These are phyloP conservation scores for Termitomyces sp. DNA, from an alignment of 768 basidiomycete genomes.

Conservation along the genomic window DNA sequence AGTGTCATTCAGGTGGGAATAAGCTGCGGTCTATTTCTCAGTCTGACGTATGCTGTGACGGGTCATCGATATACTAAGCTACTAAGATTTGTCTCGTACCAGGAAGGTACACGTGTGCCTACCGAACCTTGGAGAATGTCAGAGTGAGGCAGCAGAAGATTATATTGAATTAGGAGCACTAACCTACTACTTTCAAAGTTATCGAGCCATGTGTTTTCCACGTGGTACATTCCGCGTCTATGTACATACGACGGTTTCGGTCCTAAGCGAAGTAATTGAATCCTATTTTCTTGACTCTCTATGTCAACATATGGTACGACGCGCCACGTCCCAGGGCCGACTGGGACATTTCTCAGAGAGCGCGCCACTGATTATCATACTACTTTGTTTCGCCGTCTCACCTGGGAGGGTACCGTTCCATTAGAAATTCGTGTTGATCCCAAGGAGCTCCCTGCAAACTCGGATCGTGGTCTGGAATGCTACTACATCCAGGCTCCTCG, in stretches of 20 bases:
- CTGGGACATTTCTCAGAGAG: conserved; percentile 27
- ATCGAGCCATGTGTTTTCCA: background rate
- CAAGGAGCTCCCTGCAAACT: conserved; percentile 85
- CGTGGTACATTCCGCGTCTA: background rate
- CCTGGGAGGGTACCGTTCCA: conserved; percentile 89
- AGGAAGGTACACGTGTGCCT: background rate
- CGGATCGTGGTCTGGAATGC: conserved; percentile 83
- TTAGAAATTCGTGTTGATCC: conserved; percentile 86
- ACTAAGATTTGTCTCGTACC: background rate
- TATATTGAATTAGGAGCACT: background rate
- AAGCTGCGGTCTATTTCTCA: background rate
- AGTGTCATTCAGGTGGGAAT: background rate
- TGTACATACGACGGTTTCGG: background rate
- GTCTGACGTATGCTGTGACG: background rate
- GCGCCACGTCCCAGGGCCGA: conserved; percentile 36
- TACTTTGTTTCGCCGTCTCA: conserved; percentile 79
- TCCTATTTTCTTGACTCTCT: conserved; percentile 1
- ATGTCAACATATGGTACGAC: conserved; percentile 53
- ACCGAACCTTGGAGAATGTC: background rate
- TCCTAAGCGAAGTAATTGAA: background rate
- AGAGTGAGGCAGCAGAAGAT: background rate
- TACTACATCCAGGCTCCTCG: conserved; percentile 90
- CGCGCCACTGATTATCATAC: conserved; percentile 49
- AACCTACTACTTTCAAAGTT: too few species aligned
- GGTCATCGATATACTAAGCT: background rate